Evolutionary conservation across 805 yeast species (phyloP), one percentile per base, ranked within the genome.

Genomic region (Suhomyces xylopsoci): DNA sequence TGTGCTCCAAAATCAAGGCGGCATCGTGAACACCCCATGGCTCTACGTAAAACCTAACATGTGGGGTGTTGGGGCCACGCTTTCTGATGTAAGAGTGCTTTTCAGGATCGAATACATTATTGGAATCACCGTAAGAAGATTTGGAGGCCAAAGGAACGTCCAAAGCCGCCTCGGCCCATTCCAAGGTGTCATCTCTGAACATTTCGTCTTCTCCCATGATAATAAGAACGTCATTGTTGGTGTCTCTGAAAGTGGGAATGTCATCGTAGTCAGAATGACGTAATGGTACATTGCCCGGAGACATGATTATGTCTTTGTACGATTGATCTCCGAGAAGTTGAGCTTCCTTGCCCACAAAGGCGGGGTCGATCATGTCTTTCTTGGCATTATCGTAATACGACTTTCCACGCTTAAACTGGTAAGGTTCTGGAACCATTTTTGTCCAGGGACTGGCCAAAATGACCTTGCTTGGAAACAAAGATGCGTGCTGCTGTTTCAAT

Each of bases 1-100:
- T 60, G 50, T 59, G 52, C 50, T 71, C 76, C 49, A 67, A 59
- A 47, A 65, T 60, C 32, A 69, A 62, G 2, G 50, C 26, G 0
- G 66, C 50, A 55, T 70, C 76, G 58, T 71, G 76, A 45, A 68
- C 55, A 7, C 76, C 76, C 73, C 70, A 69, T 1, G 76, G 75
- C 52, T 71, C 75, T n/a, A 48, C 61, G 38, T 58, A 62, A 5
- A 58, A 3, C 5, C 5, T 20, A 20, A 20, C 22, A 20, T 20
- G 5, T 5, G 22, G 22, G 5, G 22, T 3, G 22, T 20, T 20
- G 22, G 22, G 22, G 5, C 22, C 22, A 20, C 22, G 22, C 5
- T 20, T 20, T 20, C 22, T 20, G 3, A 20, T 20, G 22, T 20
- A 20, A 3, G 30, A 7, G 32, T 43, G 46, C 19, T 22, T 43